phyloP scores from a whole-genome alignment of 352 stramenopile genomes.

The Globisporangium cystogenes region DNA sequence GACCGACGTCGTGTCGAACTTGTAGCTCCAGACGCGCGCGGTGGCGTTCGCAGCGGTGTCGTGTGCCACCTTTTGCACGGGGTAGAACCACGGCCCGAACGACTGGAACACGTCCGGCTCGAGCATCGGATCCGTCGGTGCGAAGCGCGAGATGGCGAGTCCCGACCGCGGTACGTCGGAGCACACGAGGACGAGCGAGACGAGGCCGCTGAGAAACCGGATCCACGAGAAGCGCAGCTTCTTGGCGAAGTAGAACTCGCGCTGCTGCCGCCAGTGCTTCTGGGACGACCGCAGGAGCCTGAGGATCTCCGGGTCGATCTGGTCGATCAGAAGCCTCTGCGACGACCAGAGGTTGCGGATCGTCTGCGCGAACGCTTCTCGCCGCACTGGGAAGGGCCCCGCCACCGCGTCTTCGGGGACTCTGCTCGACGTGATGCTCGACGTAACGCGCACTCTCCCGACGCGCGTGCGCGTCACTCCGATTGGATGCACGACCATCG shows the following conservation, averaged over 20 bases:
- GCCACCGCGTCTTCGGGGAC: not conserved
- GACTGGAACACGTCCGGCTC: slow-evolving; percentile 24
- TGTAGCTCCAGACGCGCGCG: slow-evolving; percentile 27
- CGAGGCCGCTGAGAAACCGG: slow-evolving; percentile 5
- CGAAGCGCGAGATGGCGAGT: slow-evolving; percentile 17
- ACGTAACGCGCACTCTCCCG: not conserved
- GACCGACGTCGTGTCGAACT: slow-evolving; percentile 32
- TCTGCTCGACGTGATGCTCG: not conserved
- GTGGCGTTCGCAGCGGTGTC: slow-evolving; percentile 4
- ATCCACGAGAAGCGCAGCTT: slow-evolving; percentile 6
- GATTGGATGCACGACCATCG: not conserved
- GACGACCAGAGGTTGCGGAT: slow-evolving; percentile 1
- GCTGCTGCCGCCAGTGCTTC: not conserved
- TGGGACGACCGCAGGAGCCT: slow-evolving; percentile 1
- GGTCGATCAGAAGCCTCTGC: not conserved
- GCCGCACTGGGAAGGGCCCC: not conserved
- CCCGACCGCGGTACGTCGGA: slow-evolving; percentile 25
- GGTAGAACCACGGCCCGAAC: slow-evolving; percentile 11
- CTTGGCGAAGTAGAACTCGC: slow-evolving; percentile 1
- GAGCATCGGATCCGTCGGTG: slow-evolving; percentile 15
- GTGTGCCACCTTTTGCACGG: not conserved
- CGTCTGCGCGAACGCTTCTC: slow-evolving; percentile 1
- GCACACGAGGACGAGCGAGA: slow-evolving; percentile 25
- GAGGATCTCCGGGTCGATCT: not conserved
- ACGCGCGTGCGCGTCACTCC: not conserved